phyloP scores from a whole-genome alignment of 2,329 filamentous ascomycete species.

The Fusarium coicis region DNA sequence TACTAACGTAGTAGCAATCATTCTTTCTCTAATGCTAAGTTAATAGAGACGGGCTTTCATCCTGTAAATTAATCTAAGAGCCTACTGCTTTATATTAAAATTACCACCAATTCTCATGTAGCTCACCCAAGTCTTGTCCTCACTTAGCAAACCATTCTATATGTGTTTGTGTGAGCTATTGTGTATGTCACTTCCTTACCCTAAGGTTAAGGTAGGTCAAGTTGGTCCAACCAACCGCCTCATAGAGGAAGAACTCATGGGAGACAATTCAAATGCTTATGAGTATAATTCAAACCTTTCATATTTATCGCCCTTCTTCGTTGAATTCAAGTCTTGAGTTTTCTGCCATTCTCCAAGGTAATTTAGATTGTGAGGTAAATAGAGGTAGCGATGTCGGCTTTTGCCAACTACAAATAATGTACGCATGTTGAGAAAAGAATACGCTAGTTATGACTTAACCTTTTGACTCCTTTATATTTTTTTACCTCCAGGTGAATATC shows the following conservation, averaged over 20 bases:
- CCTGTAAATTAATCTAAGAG: background rate
- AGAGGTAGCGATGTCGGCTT: background rate
- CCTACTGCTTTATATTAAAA: background rate
- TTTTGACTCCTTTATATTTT: background rate
- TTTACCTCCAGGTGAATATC: background rate
- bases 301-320: background rate
- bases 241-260: background rate
- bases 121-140: background rate
- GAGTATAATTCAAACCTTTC: background rate
- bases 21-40: background rate
- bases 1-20: too few species aligned
- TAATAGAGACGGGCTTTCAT: background rate
- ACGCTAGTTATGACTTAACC: background rate
- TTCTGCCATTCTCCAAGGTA: background rate
- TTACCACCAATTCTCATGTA: background rate
- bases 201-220: too few species aligned
- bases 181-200: background rate
- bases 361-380: background rate
- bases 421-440: background rate
- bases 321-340: background rate
- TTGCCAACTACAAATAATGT: too few species aligned
- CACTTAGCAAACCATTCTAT: too few species aligned
- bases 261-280: too few species aligned
- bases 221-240: background rate
- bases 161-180: background rate